phyloP scores from a whole-genome alignment of 176 grass and related monocot species.

The Aegilops tauschii region DNA sequence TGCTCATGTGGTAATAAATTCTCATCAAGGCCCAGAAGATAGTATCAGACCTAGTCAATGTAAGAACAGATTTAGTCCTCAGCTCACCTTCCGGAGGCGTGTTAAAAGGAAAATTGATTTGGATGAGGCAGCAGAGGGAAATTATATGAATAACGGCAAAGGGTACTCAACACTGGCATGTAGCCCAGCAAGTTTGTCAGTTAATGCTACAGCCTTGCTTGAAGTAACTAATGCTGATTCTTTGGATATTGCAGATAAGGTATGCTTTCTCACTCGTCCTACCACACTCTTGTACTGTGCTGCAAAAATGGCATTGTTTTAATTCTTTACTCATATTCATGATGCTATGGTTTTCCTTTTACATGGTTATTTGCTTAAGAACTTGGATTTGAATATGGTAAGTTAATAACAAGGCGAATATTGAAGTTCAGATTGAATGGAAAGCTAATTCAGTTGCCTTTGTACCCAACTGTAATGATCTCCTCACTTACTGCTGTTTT shows the following conservation, averaged over 20 bases:
- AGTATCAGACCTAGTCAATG: neutral
- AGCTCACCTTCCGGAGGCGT: slow-evolving; percentile 41
- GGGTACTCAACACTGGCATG: slow-evolving; percentile 9
- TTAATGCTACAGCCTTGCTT: neutral
- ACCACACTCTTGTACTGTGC: neutral
- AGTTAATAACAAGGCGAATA: neutral
- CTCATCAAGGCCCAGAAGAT: slow-evolving; percentile 6
- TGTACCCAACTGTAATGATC: neutral
- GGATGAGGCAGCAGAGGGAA: slow-evolving; percentile 5
- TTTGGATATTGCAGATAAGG: slow-evolving; percentile 31
- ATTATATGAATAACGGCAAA: slow-evolving; percentile 11
- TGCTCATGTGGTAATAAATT: neutral
- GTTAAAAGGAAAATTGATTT: slow-evolving; percentile 42
- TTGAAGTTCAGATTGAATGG: neutral
- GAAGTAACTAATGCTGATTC: neutral
- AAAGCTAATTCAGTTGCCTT: neutral
- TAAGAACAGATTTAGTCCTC: slow-evolving; percentile 37
- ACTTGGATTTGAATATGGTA: neutral
- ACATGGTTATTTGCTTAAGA: neutral
- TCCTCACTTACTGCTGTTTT: neutral
- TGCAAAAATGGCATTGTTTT: neutral
- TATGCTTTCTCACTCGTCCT: slow-evolving; percentile 16
- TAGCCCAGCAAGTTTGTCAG: neutral
- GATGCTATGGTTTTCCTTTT: neutral
- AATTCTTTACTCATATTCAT: neutral